These are phyloP conservation scores for Saccharomycopsis sp. DNA, from an alignment of 805 yeast genomes.

Conservation along the genomic window DNA sequence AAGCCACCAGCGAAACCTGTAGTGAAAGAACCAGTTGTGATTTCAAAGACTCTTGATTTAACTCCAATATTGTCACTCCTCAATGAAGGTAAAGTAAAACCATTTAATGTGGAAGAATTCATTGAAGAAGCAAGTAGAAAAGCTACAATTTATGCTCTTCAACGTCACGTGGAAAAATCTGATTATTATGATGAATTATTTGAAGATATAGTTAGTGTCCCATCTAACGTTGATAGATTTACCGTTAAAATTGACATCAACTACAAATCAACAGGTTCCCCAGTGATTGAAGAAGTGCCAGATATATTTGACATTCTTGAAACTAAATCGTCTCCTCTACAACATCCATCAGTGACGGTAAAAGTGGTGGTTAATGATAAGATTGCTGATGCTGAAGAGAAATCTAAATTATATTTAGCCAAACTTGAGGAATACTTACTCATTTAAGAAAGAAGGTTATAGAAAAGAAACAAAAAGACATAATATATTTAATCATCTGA, in stretches of 20 bases:
- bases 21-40: conserved; percentile 29
- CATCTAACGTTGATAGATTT: conserved; percentile 39
- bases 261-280: conserved; percentile 20
- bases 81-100: conserved; percentile 27
- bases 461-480: neutral
- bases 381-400: conserved; percentile 39
- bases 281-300: conserved; percentile 20
- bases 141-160: conserved; percentile 41
- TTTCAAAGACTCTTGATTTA: conserved; percentile 29
- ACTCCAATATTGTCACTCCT: conserved; percentile 26
- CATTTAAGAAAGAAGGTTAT: neutral
- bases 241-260: conserved; percentile 29
- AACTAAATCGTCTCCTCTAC: conserved; percentile 22
- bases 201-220: conserved; percentile 49
- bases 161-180: conserved; percentile 31
- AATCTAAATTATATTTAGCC: conserved; percentile 34
- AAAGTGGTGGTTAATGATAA: conserved; percentile 32
- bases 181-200: conserved; percentile 53
- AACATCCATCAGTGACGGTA: conserved; percentile 30
- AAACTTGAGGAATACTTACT: conserved; percentile 26
- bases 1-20: conserved; percentile 20
- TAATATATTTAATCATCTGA: neutral
- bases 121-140: conserved; percentile 39
- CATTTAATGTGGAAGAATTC: conserved; percentile 28
- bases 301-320: conserved; percentile 28